phyloP scores from a whole-genome alignment of 441 rosid species.

The Breynia disticha region DNA sequence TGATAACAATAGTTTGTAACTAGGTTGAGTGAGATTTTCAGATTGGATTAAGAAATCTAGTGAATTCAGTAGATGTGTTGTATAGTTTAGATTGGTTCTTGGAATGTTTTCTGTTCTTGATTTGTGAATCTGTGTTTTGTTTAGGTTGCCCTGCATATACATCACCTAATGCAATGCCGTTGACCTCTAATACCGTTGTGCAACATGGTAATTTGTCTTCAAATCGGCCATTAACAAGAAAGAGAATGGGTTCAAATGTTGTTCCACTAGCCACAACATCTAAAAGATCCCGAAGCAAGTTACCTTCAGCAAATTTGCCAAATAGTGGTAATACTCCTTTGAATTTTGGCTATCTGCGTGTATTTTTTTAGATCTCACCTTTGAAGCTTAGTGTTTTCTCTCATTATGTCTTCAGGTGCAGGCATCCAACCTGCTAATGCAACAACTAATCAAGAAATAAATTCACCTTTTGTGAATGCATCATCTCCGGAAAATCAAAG shows the following conservation, averaged over 20 bases:
- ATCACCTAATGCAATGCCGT: constrained; percentile 29
- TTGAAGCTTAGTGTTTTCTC: background rate
- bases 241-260: constrained; percentile 33
- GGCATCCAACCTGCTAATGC: constrained; percentile 14
- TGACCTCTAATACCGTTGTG: constrained; percentile 22
- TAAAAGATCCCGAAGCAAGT: constrained; percentile 41
- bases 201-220: constrained; percentile 16
- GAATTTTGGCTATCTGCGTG: background rate
- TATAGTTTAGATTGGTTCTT: no score
- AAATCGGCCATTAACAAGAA: constrained; percentile 33
- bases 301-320: constrained; percentile 18
- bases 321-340: constrained; percentile 28
- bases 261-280: constrained; percentile 27
- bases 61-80: no score
- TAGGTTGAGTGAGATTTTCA: no score
- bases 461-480: constrained; percentile 19
- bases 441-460: constrained; percentile 15
- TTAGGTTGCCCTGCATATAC: constrained; percentile 28
- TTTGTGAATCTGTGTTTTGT: constrained; percentile 4
- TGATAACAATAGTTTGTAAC: no score
- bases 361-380: background rate
- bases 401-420: constrained; percentile 17
- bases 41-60: no score
- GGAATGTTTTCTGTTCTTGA: no score
- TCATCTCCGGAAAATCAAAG: constrained; percentile 13